Percentiles rank a stretch among this genome's conserved stretches.
phyloP scores from a whole-genome alignment of 139 green algal genomes.

The Volvox africanus region DNA sequence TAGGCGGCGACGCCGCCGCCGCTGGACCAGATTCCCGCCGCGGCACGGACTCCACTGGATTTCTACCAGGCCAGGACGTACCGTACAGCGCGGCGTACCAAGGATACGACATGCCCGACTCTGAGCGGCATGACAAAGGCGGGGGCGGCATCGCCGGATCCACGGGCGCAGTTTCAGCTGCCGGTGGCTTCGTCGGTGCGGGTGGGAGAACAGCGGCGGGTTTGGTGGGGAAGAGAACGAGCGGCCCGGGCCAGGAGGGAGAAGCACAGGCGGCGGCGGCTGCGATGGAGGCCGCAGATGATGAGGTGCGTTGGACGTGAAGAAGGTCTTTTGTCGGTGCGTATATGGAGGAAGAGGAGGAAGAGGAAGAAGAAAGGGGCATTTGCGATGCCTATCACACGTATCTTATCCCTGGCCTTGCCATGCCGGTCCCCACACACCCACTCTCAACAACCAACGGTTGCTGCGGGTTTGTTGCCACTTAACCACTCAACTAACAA shows the following conservation, averaged over 20 bases:
- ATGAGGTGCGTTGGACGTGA: neutral
- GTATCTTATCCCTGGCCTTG: too few species aligned
- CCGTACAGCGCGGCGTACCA: neutral
- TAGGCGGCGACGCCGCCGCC: too few species aligned
- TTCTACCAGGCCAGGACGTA: neutral
- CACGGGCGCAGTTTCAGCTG: neutral
- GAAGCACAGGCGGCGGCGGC: neutral
- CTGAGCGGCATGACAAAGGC: neutral
- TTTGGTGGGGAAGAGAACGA: neutral
- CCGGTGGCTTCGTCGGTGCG: neutral
- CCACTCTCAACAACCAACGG: too few species aligned
- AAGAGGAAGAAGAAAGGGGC: too few species aligned
- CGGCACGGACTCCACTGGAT: neutral
- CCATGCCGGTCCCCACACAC: too few species aligned
- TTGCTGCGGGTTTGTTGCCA: too few species aligned
- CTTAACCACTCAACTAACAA: too few species aligned
- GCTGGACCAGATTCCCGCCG: neutral
- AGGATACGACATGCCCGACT: neutral
- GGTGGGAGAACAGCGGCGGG: neutral
- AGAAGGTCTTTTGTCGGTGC: too few species aligned
- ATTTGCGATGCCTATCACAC: too few species aligned
- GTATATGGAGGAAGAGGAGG: too few species aligned
- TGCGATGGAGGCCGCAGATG: neutral
- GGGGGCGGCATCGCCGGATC: neutral
- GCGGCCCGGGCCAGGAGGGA: neutral